These are phyloP conservation scores for Oehlia diaphana DNA, from an alignment of 192 early-diverging fungal genomes.

Conservation along the genomic window DNA sequence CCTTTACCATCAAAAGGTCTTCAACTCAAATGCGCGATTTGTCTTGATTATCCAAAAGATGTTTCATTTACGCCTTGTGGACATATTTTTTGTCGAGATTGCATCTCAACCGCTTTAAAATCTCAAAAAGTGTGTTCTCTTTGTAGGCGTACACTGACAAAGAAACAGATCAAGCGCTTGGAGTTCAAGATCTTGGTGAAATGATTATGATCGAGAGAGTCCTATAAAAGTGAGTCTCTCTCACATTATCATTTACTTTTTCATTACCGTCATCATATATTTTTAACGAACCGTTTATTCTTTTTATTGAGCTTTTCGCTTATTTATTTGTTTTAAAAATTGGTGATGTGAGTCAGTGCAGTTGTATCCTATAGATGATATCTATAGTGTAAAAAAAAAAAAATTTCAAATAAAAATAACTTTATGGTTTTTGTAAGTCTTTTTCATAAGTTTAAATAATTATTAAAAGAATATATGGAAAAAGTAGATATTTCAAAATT, in stretches of 20 bases:
- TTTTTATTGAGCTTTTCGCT: background rate
- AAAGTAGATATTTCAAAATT: background rate
- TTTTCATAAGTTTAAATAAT: background rate
- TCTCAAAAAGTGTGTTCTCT: conserved; percentile 26
- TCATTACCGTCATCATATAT: background rate
- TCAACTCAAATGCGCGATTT: conserved; percentile 25
- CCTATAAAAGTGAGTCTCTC: background rate
- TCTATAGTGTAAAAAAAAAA: background rate
- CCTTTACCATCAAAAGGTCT: background rate
- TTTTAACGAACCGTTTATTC: background rate
- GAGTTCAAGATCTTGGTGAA: background rate
- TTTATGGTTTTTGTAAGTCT: background rate
- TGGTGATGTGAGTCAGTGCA: background rate
- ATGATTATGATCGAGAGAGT: background rate
- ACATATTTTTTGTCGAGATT: conserved; percentile 24
- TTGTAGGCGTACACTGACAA: background rate
- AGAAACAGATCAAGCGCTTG: background rate
- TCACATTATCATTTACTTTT: background rate
- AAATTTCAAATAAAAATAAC: background rate
- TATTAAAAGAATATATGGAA: background rate
- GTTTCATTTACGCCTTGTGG: conserved; percentile 22
- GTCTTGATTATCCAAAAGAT: conserved; percentile 20
- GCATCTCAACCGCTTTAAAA: conserved; percentile 11
- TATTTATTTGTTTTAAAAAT: background rate
- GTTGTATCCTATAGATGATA: background rate